These are phyloP conservation scores for Artemisia tridentata DNA, from an alignment of 129 eudicot species.

Conservation along the genomic window DNA sequence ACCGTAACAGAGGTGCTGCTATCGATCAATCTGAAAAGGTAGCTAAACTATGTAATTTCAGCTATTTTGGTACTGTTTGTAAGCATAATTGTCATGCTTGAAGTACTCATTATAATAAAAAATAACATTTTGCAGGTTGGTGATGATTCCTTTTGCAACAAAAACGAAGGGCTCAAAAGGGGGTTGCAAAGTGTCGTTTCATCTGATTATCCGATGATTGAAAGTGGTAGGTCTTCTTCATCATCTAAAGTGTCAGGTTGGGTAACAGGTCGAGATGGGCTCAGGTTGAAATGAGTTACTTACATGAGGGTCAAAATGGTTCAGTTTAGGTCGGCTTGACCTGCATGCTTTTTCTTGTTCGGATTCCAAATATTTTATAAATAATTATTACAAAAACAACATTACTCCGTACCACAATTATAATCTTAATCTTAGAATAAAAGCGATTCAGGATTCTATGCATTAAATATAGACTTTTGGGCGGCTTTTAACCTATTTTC, in stretches of 20 bases:
- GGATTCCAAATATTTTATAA: background rate
- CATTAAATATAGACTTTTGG: no score
- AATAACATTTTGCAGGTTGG: constrained; percentile 42
- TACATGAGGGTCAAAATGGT: background rate
- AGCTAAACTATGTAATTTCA: constrained; percentile 42
- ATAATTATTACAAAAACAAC: background rate
- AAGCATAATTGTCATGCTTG: background rate
- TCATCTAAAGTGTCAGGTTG: background rate
- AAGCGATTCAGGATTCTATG: no score
- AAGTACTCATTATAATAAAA: constrained; percentile 3
- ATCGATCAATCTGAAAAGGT: constrained; percentile 50
- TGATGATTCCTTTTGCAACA: constrained; percentile 39
- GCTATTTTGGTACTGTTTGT: constrained; percentile 7
- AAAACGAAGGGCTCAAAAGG: constrained; percentile 79
- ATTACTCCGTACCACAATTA: no score
- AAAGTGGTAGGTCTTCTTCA: constrained; percentile 57
- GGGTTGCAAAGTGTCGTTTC: constrained; percentile 82
- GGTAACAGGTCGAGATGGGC: background rate
- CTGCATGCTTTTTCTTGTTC: background rate
- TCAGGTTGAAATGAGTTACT: background rate
- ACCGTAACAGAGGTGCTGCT: constrained; percentile 50
- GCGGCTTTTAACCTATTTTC: no score
- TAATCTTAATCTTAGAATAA: no score
- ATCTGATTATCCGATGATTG: constrained; percentile 82
- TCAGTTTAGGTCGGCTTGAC: background rate